Evolutionary conservation across 1,284 basidiomycete species (phyloP), one percentile per base, ranked within the genome.

Genomic region (Meripilus lineatus): DNA sequence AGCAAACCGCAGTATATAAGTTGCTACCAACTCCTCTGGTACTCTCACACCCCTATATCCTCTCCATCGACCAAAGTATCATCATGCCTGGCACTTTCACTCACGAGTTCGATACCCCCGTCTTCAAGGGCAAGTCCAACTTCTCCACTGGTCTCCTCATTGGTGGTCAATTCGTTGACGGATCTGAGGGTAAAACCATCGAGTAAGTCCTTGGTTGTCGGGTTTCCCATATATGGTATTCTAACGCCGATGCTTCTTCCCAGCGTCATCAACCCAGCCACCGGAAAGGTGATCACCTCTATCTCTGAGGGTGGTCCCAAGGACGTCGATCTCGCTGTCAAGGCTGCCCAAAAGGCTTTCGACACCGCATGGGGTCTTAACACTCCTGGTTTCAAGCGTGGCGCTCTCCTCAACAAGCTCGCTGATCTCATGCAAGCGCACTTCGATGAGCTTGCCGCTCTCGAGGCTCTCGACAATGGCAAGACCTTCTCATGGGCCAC

Each of bases 191-290:
- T 10, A 75, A 68, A 20, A 79, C 75, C 14, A 81, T 89, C 58
- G 84, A 89, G 81, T 89, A 58, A 58, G 79, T 68, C 14, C 14
- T 23, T 24, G 18, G 11, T 42, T 24, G 18, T 20, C 41, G 28
- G 7, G 18, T 24, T 10, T 41, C 11, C 32, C 25, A 8, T 24
- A 17, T 18, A 22, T 20, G 4, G 14, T 7, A 32, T 22, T 18
- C 24, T 35, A 30, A 30, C 10, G 8, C 28, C 5, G 6, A 33
- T 40, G 26, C 32, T 46, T 45, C 23, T 32, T 8, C 32, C 13
- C 59, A 89, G 84, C 48, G 77, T 92, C 35, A 66, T 88, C 66
- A 91, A 93, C 68, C 91, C 90, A 73, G 74, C 85, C 3, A 91
- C 69, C 26, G 92, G 89, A 49, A 80, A 87, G 63, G 56, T 80